Conservation (phyloP, 805 yeast genomes). For the Cyberlindnera petersonii region DNA sequence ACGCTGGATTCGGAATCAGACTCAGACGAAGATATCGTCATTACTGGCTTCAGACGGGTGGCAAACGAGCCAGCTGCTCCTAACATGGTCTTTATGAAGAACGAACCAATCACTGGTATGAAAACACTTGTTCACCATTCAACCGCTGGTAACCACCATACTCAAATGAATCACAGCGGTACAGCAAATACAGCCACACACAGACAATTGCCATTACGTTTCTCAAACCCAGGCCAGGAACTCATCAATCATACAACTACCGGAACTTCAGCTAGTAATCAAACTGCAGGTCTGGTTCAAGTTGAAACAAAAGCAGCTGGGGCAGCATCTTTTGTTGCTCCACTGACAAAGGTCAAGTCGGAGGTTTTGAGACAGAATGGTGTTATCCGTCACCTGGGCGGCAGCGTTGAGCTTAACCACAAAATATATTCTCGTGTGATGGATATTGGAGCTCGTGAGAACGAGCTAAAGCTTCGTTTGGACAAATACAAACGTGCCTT, state of each 20-base stretch:
- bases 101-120: too few relatives aligned
- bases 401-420: too few relatives aligned
- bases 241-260: background rate
- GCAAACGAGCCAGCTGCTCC: background rate
- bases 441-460: too few relatives aligned
- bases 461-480: slow-evolving; percentile 8
- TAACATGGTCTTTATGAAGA: too few relatives aligned
- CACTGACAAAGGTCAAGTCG: background rate
- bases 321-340: background rate
- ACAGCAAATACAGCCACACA: background rate
- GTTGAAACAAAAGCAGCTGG: background rate
- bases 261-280: background rate
- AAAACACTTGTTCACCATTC: too few relatives aligned
- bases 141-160: too few relatives aligned
- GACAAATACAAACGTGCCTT: slow-evolving; percentile 8
- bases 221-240: background rate
- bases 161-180: too few relatives aligned
- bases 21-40: slow-evolving; percentile 23
- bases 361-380: slow-evolving; percentile 3
- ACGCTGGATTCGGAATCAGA: slow-evolving; percentile 17
- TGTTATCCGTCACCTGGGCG: slow-evolving; percentile 7
- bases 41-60: slow-evolving; percentile 18
- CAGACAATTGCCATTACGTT: background rate
- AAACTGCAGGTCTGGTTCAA: background rate
- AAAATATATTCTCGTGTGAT: too few relatives aligned